Conservation (phyloP, 179 eudicot species). For the Gypsophila paniculata region DNA sequence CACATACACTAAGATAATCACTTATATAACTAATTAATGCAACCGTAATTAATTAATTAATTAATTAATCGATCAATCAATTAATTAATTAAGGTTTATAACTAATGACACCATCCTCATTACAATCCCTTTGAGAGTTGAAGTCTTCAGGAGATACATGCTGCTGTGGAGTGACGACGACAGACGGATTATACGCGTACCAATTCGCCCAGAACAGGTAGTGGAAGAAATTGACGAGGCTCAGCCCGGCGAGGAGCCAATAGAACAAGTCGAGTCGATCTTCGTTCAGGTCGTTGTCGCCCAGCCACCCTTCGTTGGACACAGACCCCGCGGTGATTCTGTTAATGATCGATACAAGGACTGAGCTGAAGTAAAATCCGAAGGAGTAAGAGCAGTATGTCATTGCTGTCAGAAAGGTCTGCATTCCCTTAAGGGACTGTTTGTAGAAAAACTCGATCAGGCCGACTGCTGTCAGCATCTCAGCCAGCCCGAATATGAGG, state of each 20-base stretch:
- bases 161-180: constrained; percentile 24
- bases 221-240: constrained; percentile 59
- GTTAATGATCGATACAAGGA: constrained; percentile 62
- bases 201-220: constrained; percentile 73
- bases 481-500: constrained; percentile 73
- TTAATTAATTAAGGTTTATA: constrained; percentile 22
- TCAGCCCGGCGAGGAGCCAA: constrained; percentile 67
- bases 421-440: constrained; percentile 70
- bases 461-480: constrained; percentile 92
- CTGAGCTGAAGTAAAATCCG: constrained; percentile 78
- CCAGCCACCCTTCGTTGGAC: constrained; percentile 59
- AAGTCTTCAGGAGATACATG: constrained; percentile 30
- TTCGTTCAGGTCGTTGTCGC: constrained; percentile 62
- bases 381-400: constrained; percentile 82
- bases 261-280: constrained; percentile 75
- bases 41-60: background rate
- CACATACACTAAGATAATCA: constrained; percentile 1
- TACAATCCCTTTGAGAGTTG: background rate
- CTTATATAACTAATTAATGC: background rate
- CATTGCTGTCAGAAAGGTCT: constrained; percentile 62
- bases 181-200: constrained; percentile 53
- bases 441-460: constrained; percentile 87
- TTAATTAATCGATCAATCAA: background rate
- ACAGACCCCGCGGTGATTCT: constrained; percentile 37
- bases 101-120: constrained; percentile 6